Base-by-base conservation (phyloP, 2,329 filamentous ascomycete genomes). In the Anthostomella pinea region DNA sequence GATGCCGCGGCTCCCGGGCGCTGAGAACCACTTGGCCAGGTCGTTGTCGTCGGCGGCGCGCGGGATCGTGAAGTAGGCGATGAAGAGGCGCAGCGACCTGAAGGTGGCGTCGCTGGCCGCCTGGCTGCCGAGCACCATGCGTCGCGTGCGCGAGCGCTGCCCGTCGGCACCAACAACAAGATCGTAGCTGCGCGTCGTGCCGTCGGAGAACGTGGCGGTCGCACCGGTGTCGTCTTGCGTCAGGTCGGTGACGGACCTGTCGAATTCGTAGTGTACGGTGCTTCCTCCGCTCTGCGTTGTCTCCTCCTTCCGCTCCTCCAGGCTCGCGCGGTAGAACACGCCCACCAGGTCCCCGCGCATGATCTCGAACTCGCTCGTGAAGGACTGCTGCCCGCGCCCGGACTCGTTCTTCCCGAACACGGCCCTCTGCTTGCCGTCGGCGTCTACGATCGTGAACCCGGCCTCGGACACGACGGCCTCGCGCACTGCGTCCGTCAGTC, bases 331-430 rank as follows among this genome's bases (percentile, higher is more conserved):
- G 45, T 70, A 69, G 1, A 81, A 51, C 2, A 79, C 58, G 6
- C 57, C 53, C 5, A 68, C 66, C 13, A 81, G 48, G 35, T 78
- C 71, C 0, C 72, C 75, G 5, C 77, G 63, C 65, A 81, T 72
- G 29, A 81, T 73, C 57, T 81, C 77, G 39, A 66, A 78, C 35
- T 81, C 76, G 35, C 66, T 69, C 0, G 70, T 75, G 15, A 76
- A 55, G 11, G 56, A 59, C 47, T 73, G 69, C 23, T 45, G 49
- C n/a, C n/a, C n/a, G n/a, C n/a, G n/a, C n/a, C n/a, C n/a, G n/a
- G n/a, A n/a, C n/a, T 60, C 58, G 45, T 68, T 66, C 21, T 58
- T 58, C 15, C 51, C 49, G 28, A 74, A 60, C 4, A 53, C 57
- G n/a, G 68, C 75, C 26, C 57, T 53, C 3, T 49, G 34, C 1